Evolutionary conservation across 441 rosid genomes (phyloP), one percentile per base, ranked within the genome.

Genomic region (Adansonia gregorii): DNA sequence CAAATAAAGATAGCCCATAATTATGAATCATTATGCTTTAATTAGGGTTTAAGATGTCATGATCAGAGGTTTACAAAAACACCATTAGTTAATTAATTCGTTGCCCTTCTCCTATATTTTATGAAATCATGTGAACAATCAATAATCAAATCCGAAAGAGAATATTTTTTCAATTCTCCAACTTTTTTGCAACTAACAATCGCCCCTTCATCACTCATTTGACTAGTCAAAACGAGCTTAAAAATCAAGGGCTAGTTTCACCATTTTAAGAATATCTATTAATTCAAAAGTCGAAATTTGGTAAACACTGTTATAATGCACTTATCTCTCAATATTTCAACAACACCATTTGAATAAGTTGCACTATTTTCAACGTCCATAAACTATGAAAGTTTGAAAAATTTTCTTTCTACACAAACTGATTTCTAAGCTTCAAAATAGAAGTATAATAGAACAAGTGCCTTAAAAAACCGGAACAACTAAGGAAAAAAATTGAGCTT

Each of bases 91-190:
- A 6, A 7, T 52, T 17, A 8, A n/a, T 7, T 70, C 12, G 24
- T 7, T 41, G n/a, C 20, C 6, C 14, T 3, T 15, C 8, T 65
- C n/a, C 20, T 54, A 56, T 59, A 63, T 41, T 1, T 58, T 59
- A 76, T 68, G 69, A 78, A 31, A 77, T 59, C 79, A 74, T 79
- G 75, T 72, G 81, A 75, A 72, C n/a, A 10, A 67, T 12, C 7
- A 75, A 72, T 67, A 80, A 81, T 79, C 77, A 67, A 80, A 27
- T 81, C 75, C 81, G 49, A 70, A 14, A 77, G 22, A 78, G 83
- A 76, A 84, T 80, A 76, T 80, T 79, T 81, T 82, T 67, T 31
- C 39, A 72, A 11, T 35, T 79, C 87, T 83, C 86, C 84, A 72
- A 84, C 83, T 78, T 82, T 81, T 80, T 84, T 64, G 86, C 84